These are phyloP conservation scores for Inonotus obliquus DNA, from an alignment of 1,284 basidiomycete species.

Conservation along the genomic window DNA sequence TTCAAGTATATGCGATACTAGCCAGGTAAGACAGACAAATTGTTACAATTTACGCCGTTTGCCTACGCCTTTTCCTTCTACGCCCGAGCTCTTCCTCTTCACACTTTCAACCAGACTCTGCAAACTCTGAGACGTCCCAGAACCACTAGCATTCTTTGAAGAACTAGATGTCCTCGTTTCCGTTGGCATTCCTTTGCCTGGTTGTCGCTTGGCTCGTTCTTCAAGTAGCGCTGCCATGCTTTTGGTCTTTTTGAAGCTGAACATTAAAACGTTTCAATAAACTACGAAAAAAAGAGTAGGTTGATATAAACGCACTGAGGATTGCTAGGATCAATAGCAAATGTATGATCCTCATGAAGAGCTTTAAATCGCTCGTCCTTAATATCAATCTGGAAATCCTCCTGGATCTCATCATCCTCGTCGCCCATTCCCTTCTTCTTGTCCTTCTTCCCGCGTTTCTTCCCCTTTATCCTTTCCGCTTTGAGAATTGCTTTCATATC, in stretches of 20 bases:
- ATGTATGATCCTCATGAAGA: constrained; percentile 86
- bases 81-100: constrained; percentile 64
- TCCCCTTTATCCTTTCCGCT: constrained; percentile 65
- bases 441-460: constrained; percentile 48
- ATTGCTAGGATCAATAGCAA: constrained; percentile 95
- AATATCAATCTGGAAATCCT: constrained; percentile 82
- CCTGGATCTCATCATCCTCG: constrained; percentile 58
- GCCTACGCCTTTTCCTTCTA: constrained; percentile 33
- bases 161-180: constrained; percentile 7
- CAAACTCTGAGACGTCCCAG: constrained; percentile 35
- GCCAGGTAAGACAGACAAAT: neutral
- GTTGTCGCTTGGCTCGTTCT: constrained; percentile 62
- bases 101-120: constrained; percentile 76
- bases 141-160: constrained; percentile 12
- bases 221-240: constrained; percentile 80
- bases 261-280: constrained; percentile 10
- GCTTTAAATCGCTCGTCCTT: constrained; percentile 87
- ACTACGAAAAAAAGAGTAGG: constrained; percentile 11
- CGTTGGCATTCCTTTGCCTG: constrained; percentile 29
- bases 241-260: constrained; percentile 85
- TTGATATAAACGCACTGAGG: constrained; percentile 67
- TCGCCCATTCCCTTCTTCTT: constrained; percentile 38
- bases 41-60: constrained; percentile 45
- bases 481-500: constrained; percentile 88
- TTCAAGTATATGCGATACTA: neutral